Conservation (phyloP, 257 asterid genomes). For the Solanum neorickii region DNA sequence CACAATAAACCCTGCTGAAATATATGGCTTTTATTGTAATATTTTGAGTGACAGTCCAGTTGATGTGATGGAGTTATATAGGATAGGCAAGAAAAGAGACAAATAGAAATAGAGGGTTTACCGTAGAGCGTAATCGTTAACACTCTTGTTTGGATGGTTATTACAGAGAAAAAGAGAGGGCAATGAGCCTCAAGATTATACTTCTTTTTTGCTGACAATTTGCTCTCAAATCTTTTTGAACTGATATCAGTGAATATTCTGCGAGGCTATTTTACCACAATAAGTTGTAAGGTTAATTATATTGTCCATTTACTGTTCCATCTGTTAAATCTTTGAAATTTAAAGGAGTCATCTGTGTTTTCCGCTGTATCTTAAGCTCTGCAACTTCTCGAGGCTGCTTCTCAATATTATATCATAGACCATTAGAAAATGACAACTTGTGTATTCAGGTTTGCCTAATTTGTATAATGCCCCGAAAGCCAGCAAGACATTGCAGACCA, state of each 20-base stretch:
- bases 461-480: slow-evolving; percentile 48
- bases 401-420: not conserved
- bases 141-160: not conserved
- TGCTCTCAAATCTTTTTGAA: not conserved
- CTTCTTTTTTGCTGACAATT: too few relatives aligned
- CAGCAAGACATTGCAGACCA: slow-evolving; percentile 12
- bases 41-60: not conserved
- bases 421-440: not conserved
- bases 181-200: not conserved
- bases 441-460: not conserved
- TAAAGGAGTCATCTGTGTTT: not conserved
- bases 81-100: not conserved
- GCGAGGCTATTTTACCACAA: not conserved
- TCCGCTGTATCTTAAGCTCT: not conserved
- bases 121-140: not conserved
- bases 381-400: not conserved
- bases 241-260: not conserved
- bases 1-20: not conserved
- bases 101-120: not conserved
- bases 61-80: not conserved
- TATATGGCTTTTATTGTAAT: not conserved
- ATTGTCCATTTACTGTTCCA: not conserved
- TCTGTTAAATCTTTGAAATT: not conserved
- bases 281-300: not conserved
- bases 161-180: not conserved